Base-by-base conservation (phyloP, 2,329 filamentous ascomycete genomes). In the Aureobasidium musti region DNA sequence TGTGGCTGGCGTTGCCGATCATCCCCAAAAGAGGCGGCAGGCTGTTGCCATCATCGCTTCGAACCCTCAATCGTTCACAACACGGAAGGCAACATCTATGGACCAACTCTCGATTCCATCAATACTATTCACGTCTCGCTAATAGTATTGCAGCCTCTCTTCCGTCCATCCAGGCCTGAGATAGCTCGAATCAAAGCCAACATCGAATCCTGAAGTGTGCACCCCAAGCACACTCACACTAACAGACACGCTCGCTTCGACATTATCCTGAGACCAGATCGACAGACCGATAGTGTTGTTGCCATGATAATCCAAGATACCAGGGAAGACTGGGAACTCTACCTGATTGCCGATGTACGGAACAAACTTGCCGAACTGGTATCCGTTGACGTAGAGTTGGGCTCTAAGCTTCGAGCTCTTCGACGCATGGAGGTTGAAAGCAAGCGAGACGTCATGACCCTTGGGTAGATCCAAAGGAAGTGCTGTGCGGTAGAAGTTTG, bases 381-480 rank as follows among this genome's bases (percentile, higher is more conserved):
- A 89, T 0, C 86, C 86, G 66, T 89, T 89, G 23, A 88, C 82
- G 64, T 86, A 89, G 2, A 89, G 73, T 70, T 87, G 81, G 0
- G 82, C 83, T n/a, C 86, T 80, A 17, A 84, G 79, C 0, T 80
- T 79, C n/a, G 76, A 74, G 7, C 78, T 77, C 0, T 76, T 74
- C 0, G 81, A 77, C 0, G 83, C 82, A 0, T 79, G 80, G 1
- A 88, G 75, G 2, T 80, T 77, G 77, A 88, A 85, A 0, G 84
- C 83, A 26, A 88, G 79, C 0, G 84, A 83, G 0, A 86, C 82
- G 66, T 88, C 86, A 0, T 86, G 72, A 0, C 81, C 81, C 0
- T 73, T 69, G 0, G 85, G 84, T 0, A 88, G 76, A 21, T 81
- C 70, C 0, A 89, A 79, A 0, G 81, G 76, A 0, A 86, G 76